Conservation (phyloP, 1,284 basidiomycete genomes). For the Singerocomus rubriflavus region DNA sequence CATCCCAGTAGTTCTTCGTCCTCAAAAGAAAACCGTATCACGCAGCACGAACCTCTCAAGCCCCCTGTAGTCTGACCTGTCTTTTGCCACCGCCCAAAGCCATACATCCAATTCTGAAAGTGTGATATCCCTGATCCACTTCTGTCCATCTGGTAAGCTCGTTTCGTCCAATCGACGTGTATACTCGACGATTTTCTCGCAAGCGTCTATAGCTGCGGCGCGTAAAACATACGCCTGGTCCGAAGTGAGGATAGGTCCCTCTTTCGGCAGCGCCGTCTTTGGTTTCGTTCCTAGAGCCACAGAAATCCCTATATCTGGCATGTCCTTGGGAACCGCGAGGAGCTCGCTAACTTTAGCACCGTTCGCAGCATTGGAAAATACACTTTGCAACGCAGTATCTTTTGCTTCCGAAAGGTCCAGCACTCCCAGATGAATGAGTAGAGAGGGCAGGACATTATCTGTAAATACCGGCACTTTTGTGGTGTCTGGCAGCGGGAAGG, state of each 20-base stretch:
- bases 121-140: constrained; percentile 57
- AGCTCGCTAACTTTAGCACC: constrained; percentile 39
- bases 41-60: constrained; percentile 62
- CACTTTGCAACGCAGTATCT: constrained; percentile 37
- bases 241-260: constrained; percentile 59
- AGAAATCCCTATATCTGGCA: constrained; percentile 11
- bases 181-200: constrained; percentile 59
- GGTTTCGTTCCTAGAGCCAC: constrained; percentile 13
- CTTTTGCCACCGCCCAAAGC: constrained; percentile 77
- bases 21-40: constrained; percentile 63
- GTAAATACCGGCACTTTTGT: constrained; percentile 69
- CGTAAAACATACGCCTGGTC: constrained; percentile 73
- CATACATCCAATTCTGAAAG: constrained; percentile 66
- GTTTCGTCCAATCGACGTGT: constrained; percentile 45
- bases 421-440: constrained; percentile 75
- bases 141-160: constrained; percentile 30
- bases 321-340: constrained; percentile 32
- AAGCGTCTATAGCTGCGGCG: constrained; percentile 77
- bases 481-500: constrained; percentile 63
- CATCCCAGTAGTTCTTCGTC: no score
- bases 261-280: constrained; percentile 39
- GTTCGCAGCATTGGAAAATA: constrained; percentile 47
- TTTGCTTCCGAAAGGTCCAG: constrained; percentile 55
- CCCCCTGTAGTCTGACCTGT: constrained; percentile 61
- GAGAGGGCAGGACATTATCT: constrained; percentile 85